Evolutionary conservation across 208 protist species (phyloP).

Genomic region (Acanthamoeba sp.): DNA sequence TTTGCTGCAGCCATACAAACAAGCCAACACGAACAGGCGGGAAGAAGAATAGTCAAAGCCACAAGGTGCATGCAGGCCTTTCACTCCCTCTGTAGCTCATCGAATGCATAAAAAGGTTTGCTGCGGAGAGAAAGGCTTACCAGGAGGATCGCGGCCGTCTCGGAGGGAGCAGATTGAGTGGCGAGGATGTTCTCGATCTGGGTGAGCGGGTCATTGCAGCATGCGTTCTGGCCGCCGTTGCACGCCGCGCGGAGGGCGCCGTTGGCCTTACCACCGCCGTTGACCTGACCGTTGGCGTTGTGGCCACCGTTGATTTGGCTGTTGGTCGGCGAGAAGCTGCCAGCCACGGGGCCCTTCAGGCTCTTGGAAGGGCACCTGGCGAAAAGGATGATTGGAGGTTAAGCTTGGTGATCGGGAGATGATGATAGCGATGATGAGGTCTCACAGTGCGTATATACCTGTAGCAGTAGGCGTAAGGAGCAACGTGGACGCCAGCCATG

Average conservation of each 20-base stretch:
- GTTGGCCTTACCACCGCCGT: not conserved
- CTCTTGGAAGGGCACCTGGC: not conserved
- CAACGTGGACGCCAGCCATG: constrained; percentile 81
- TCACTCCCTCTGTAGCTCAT: too few relatives aligned
- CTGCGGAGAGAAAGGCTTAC: not conserved
- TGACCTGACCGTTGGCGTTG: constrained; percentile 3
- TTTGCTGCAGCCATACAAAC: not conserved
- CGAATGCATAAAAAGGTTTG: too few relatives aligned
- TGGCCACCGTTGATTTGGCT: not conserved
- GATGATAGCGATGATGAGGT: too few relatives aligned
- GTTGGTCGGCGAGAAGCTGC: not conserved
- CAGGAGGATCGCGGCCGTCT: constrained; percentile 81
- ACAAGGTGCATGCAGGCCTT: too few relatives aligned
- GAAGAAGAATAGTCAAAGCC: not conserved
- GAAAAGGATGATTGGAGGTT: not conserved
- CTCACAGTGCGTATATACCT: not conserved
- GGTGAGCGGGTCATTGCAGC: constrained; percentile 75
- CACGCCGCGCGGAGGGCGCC: too few relatives aligned
- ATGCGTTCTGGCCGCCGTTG: not conserved
- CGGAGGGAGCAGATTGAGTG: constrained; percentile 74
- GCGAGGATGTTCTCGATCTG: constrained; percentile 82
- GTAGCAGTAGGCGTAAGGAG: constrained; percentile 79
- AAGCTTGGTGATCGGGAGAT: too few relatives aligned
- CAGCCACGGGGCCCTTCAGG: not conserved
- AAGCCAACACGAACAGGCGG: too few relatives aligned